phyloP scores from a whole-genome alignment of 1,284 basidiomycete genomes.

The Inonotus obliquus region DNA sequence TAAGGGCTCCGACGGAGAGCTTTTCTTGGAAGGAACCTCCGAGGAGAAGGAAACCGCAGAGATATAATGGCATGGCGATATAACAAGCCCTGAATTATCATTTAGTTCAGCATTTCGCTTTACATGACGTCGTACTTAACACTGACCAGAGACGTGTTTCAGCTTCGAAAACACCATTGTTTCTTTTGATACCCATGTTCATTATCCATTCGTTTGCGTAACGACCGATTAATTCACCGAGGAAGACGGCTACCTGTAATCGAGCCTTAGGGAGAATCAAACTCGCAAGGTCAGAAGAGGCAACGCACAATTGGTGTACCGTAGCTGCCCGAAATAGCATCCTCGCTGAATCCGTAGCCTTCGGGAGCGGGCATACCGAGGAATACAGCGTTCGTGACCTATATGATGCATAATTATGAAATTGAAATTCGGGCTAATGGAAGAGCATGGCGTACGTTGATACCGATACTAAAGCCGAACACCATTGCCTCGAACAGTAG shows the following conservation, averaged over 20 bases:
- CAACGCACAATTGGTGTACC: constrained; percentile 60
- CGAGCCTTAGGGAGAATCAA: not conserved
- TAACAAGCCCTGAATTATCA: constrained; percentile 54
- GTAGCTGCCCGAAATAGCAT: constrained; percentile 52
- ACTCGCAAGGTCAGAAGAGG: too few species aligned
- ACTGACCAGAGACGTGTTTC: constrained; percentile 63
- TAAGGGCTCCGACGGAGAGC: constrained; percentile 47
- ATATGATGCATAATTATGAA: not conserved
- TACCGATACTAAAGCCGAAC: constrained; percentile 68
- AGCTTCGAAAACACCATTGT: constrained; percentile 67
- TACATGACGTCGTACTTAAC: too few species aligned
- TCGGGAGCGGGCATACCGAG: constrained; percentile 50
- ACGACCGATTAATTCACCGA: constrained; percentile 65
- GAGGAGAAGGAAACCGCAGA: constrained; percentile 59
- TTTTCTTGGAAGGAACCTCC: constrained; percentile 57
- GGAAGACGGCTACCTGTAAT: constrained; percentile 50
- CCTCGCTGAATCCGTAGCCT: constrained; percentile 54
- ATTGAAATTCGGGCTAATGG: not conserved
- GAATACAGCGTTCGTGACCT: constrained; percentile 71
- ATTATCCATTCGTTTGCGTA: constrained; percentile 67
- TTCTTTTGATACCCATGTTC: constrained; percentile 49
- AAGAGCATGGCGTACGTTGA: constrained; percentile 47
- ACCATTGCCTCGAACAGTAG: constrained; percentile 56
- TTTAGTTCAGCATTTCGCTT: too few species aligned
- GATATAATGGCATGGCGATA: constrained; percentile 54